Conservation (phyloP, 2,329 filamentous ascomycete species). For the Thelonectria olida region DNA sequence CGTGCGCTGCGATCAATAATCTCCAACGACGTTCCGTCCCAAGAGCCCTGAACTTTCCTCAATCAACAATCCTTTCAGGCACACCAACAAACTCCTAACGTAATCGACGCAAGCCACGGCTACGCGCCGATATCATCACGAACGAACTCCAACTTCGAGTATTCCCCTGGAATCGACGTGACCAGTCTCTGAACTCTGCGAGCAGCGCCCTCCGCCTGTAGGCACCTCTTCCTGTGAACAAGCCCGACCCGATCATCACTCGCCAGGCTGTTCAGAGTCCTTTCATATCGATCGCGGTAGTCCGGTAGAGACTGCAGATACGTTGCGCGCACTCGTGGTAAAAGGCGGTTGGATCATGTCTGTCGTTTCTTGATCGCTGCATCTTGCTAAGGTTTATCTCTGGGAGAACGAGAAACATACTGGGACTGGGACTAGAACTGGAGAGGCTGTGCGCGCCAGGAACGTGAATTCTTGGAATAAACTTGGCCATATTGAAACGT, state of each 20-base stretch:
- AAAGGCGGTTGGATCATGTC: conserved; percentile 31
- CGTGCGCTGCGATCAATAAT: conserved; percentile 17
- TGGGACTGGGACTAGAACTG: conserved; percentile 36
- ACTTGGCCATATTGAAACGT: conserved; percentile 39
- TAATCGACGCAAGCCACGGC: conserved; percentile 3
- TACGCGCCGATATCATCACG: not conserved
- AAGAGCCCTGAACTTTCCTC: conserved; percentile 4
- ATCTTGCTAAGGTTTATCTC: conserved; percentile 33
- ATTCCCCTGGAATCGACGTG: conserved; percentile 12
- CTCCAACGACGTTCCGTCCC: conserved; percentile 17
- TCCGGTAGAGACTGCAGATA: conserved; percentile 18
- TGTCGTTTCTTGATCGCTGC: conserved; percentile 31
- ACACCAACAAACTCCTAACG: conserved; percentile 1
- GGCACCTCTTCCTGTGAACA: conserved; percentile 12
- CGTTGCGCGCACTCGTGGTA: conserved; percentile 22
- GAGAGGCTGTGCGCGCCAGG: conserved; percentile 32
- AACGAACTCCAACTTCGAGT: not conserved
- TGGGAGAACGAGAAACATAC: conserved; percentile 30
- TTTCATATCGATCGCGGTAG: conserved; percentile 18
- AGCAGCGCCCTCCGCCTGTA: conserved; percentile 9
- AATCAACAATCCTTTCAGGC: not conserved
- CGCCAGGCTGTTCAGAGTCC: conserved; percentile 10
- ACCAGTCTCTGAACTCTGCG: not conserved
- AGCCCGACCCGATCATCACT: conserved; percentile 12
- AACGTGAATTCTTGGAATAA: conserved; percentile 43